phyloP scores from a whole-genome alignment of 129 eudicot genomes.

The carrot (Daucus carota) region DNA sequence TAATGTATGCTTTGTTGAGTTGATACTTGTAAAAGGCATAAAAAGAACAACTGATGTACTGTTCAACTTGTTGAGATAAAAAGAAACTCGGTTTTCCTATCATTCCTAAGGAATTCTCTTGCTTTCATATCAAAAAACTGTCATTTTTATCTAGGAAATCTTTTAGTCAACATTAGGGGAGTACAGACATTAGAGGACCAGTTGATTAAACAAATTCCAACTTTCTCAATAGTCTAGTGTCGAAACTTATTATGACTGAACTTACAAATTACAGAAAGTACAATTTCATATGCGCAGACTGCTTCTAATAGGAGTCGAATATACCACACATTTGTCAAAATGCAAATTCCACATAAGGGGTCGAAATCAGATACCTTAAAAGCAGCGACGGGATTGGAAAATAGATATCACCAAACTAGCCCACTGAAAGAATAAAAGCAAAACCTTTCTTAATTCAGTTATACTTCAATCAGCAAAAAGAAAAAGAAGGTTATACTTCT shows the following conservation, averaged over 20 bases:
- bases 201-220: background rate
- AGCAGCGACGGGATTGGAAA: conserved; percentile 88
- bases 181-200: background rate
- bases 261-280: background rate
- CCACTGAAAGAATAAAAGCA: conserved; percentile 46
- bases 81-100: background rate
- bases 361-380: conserved; percentile 50
- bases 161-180: background rate
- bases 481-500: background rate
- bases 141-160: background rate
- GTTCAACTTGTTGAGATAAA: background rate
- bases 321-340: background rate
- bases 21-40: background rate
- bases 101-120: background rate
- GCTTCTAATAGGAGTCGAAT: background rate
- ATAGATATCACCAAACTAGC: conserved; percentile 82
- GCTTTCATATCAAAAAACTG: background rate
- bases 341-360: conserved; percentile 5
- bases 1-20: background rate
- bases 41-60: background rate
- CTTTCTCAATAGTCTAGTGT: background rate
- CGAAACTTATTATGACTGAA: background rate
- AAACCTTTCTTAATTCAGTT: conserved; percentile 13
- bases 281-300: background rate
- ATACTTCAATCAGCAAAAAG: background rate